A percentile compares a stretch with the other conserved stretches of the same genome.
Evolutionary conservation across 192 early-diverging fungal species (phyloP).

Genomic region (Mortierella antarctica): DNA sequence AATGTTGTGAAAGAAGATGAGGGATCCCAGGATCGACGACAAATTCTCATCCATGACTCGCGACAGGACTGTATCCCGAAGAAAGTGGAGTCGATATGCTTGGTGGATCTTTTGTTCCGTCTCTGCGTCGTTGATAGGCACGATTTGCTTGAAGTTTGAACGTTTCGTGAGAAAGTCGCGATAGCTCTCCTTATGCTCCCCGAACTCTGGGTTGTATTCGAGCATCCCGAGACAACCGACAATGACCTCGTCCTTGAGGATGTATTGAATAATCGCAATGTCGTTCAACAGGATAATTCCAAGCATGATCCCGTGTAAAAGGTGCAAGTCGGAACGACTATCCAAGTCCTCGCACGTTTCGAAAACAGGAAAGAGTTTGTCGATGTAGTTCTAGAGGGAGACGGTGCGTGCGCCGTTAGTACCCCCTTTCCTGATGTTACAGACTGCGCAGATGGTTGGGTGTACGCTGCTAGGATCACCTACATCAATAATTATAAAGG

Average conservation of each 20-base stretch:
- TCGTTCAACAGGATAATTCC: conserved; percentile 86
- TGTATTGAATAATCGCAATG: conserved; percentile 73
- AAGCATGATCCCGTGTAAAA: conserved; percentile 78
- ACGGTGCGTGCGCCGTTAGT: neutral
- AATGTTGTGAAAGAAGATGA: conserved; percentile 86
- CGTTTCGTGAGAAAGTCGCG: conserved; percentile 74
- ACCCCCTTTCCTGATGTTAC: neutral
- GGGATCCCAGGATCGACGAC: conserved; percentile 74
- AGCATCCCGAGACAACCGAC: conserved; percentile 80
- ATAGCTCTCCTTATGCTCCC: conserved; percentile 76
- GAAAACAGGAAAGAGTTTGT: conserved; percentile 75
- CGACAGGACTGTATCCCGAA: conserved; percentile 87
- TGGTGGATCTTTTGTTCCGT: conserved; percentile 86
- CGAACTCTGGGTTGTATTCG: conserved; percentile 87
- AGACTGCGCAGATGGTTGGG: neutral
- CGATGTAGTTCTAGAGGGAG: conserved; percentile 71
- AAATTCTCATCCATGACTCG: conserved; percentile 82
- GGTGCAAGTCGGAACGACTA: conserved; percentile 74
- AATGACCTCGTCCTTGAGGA: conserved; percentile 84
- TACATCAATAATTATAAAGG: conserved; percentile 71
- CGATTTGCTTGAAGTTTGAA: conserved; percentile 75
- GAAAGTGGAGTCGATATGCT: conserved; percentile 86
- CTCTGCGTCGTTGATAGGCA: conserved; percentile 79
- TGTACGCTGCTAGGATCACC: neutral
- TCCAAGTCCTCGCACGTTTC: conserved; percentile 89